Conservation (phyloP, 2,329 filamentous ascomycete genomes). For the Erysiphe neolycopersici region DNA sequence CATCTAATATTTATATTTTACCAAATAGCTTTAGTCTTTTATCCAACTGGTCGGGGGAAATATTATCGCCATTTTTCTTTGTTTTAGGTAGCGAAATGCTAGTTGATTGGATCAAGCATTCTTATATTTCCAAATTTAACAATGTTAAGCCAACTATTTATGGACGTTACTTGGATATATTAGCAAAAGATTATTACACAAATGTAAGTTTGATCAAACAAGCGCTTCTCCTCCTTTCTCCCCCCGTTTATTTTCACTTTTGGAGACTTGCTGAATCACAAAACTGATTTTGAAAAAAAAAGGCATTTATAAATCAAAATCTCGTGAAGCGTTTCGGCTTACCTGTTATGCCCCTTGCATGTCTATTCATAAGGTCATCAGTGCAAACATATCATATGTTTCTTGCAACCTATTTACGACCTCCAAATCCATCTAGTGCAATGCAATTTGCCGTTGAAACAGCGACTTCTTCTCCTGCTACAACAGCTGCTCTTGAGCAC, state of each 20-base stretch:
- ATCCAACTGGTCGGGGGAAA: constrained; percentile 65
- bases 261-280: not conserved
- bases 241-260: no score
- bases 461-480: constrained; percentile 37
- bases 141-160: constrained; percentile 84
- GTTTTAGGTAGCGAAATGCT: constrained; percentile 92
- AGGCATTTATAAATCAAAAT: constrained; percentile 78
- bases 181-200: constrained; percentile 95
- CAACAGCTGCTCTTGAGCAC: constrained; percentile 50
- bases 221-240: no score
- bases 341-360: constrained; percentile 76
- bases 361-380: constrained; percentile 80
- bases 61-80: constrained; percentile 76
- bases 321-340: constrained; percentile 72
- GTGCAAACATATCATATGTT: constrained; percentile 98
- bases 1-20: constrained; percentile 44
- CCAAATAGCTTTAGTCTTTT: constrained; percentile 79
- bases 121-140: constrained; percentile 97
- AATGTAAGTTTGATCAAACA: constrained; percentile 28
- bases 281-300: constrained; percentile 5
- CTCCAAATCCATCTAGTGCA: constrained; percentile 39
- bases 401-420: constrained; percentile 58
- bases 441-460: constrained; percentile 39
- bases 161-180: constrained; percentile 64
- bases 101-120: constrained; percentile 91